phyloP scores from a whole-genome alignment of 768 basidiomycete species.

The Pisolithus orientalis region DNA sequence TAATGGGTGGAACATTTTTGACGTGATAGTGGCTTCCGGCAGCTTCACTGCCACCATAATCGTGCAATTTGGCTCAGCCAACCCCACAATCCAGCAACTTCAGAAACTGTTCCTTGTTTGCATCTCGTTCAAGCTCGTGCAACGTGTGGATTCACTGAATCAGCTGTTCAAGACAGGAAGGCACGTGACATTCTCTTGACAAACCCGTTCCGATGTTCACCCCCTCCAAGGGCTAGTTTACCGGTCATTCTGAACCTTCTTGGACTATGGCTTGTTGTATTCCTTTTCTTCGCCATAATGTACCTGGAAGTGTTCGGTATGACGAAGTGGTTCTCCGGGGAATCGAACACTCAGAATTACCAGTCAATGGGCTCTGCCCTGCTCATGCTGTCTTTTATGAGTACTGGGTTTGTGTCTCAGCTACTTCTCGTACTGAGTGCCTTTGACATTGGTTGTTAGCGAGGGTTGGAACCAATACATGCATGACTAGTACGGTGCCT shows the following conservation, averaged over 20 bases:
- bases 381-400: constrained; percentile 90
- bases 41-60: constrained; percentile 79
- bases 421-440: background rate
- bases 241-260: constrained; percentile 82
- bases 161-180: constrained; percentile 95
- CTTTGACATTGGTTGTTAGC: constrained; percentile 32
- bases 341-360: constrained; percentile 70
- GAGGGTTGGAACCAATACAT: constrained; percentile 98
- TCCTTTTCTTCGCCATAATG: constrained; percentile 86
- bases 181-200: constrained; percentile 42
- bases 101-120: constrained; percentile 91
- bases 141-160: constrained; percentile 81
- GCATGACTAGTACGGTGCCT: constrained; percentile 78
- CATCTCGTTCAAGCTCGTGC: constrained; percentile 91
- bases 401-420: constrained; percentile 63
- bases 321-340: constrained; percentile 76
- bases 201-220: background rate
- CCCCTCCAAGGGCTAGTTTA: constrained; percentile 60
- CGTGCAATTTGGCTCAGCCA: constrained; percentile 47
- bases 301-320: constrained; percentile 87
- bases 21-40: constrained; percentile 72
- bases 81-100: constrained; percentile 55
- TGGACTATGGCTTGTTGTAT: constrained; percentile 82
- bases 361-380: constrained; percentile 71
- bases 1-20: constrained; percentile 94